A percentile compares a stretch with the other conserved stretches of the same genome.
Evolutionary conservation across 2,329 filamentous ascomycete species (phyloP).

Genomic region (Diaporthe sp.): DNA sequence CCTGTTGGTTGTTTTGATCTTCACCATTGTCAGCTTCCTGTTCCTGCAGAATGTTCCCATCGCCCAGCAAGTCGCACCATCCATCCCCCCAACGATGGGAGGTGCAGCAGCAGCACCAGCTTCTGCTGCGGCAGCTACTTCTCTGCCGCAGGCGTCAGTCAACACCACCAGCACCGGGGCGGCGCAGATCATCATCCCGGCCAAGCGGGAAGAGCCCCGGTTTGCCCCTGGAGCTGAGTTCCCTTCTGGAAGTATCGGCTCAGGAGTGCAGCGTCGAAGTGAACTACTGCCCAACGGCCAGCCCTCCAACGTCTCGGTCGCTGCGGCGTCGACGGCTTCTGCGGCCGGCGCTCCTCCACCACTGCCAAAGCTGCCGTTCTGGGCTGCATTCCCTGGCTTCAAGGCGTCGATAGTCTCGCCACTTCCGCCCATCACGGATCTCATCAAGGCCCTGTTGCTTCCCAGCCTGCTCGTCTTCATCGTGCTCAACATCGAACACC

Average conservation of each 20-base stretch:
- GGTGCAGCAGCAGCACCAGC: background rate
- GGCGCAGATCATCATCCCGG: slow-evolving; percentile 17
- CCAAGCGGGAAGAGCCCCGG: background rate
- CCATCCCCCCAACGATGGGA: background rate
- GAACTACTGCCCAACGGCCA: background rate
- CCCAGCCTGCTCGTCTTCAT: slow-evolving; percentile 36
- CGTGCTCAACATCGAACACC: slow-evolving; percentile 35
- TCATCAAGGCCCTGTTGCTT: slow-evolving; percentile 24
- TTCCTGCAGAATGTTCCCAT: slow-evolving; percentile 23
- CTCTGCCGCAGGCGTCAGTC: slow-evolving; percentile 5
- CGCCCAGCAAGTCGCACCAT: slow-evolving; percentile 11
- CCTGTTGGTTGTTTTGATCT: slow-evolving; percentile 16
- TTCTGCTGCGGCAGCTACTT: background rate
- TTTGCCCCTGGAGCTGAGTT: background rate
- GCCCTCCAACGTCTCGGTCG: slow-evolving; percentile 3
- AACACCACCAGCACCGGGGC: background rate
- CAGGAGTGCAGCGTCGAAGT: background rate
- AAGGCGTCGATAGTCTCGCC: slow-evolving; percentile 9
- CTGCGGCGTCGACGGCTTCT: slow-evolving; percentile 5
- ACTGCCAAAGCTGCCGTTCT: slow-evolving; percentile 30
- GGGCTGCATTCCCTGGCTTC: slow-evolving; percentile 28
- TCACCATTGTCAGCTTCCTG: slow-evolving; percentile 26
- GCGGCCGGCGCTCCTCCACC: background rate
- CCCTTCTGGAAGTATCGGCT: background rate
- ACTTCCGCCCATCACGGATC: background rate